phyloP scores from a whole-genome alignment of 2,329 filamentous ascomycete species.

The Plectosphaerella cucumerina region DNA sequence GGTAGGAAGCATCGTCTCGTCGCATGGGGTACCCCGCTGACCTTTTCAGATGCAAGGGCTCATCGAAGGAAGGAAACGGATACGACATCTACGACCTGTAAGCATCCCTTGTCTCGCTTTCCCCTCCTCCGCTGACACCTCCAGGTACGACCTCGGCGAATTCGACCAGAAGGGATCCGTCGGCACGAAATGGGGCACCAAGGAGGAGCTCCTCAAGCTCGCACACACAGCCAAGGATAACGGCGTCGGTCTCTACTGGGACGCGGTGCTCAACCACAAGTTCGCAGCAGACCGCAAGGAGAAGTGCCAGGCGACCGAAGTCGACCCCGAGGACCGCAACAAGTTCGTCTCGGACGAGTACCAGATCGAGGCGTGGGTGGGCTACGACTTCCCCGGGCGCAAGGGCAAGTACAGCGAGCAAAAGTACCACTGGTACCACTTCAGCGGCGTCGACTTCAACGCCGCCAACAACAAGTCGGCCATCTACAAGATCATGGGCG shows the following conservation, averaged over 20 bases:
- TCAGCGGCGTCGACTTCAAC: slow-evolving; percentile 67
- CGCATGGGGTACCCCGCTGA: background rate
- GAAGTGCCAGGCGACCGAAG: slow-evolving; percentile 58
- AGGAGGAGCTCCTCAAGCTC: slow-evolving; percentile 56
- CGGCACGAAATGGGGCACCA: slow-evolving; percentile 67
- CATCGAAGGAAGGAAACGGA: slow-evolving; percentile 59
- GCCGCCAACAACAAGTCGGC: slow-evolving; percentile 53
- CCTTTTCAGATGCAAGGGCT: slow-evolving; percentile 54
- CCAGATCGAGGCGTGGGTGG: slow-evolving; percentile 67
- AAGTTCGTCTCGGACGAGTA: slow-evolving; percentile 52
- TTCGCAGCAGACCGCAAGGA: slow-evolving; percentile 67
- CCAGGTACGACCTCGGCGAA: slow-evolving; percentile 59
- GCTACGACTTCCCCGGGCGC: slow-evolving; percentile 63
- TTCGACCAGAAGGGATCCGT: slow-evolving; percentile 67
- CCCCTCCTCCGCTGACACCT: background rate
- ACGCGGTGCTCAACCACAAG: slow-evolving; percentile 72
- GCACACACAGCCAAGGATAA: slow-evolving; percentile 46
- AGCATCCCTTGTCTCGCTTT: background rate
- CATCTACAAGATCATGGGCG: slow-evolving; percentile 64
- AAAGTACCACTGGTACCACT: slow-evolving; percentile 69
- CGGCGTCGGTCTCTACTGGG: slow-evolving; percentile 63
- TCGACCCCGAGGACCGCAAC: slow-evolving; percentile 57
- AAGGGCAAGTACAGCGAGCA: slow-evolving; percentile 56
- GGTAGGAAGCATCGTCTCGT: slow-evolving; percentile 19
- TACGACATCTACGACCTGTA: slow-evolving; percentile 68